Base-by-base conservation (phyloP, 2,329 filamentous ascomycete species). In the Sarocladium brachiariae region DNA sequence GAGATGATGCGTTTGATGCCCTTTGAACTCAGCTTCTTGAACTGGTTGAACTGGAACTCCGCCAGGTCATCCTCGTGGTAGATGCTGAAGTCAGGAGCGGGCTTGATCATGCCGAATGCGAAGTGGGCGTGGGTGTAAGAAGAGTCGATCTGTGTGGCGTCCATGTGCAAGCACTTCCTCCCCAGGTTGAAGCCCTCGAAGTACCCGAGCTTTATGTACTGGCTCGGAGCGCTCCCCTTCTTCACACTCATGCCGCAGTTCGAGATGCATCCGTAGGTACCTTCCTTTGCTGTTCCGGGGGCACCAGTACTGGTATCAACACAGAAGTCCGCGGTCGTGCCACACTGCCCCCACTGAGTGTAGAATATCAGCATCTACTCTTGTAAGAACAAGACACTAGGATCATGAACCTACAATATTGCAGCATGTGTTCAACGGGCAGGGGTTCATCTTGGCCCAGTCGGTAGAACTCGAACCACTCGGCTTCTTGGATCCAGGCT, bases 291-390 rank as follows among this genome's bases (percentile, higher is more conserved):
- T 1, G 54, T 54, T 10, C 54, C 54, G 2, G 52, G 54, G 30
- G 49, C 31, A 8, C 51, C 49, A 19, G 43, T 52, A 18, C 21
- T 41, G 8, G 37, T 41, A 2, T 58, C 51, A 14, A 56, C 61
- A 57, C 70, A 75, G 53, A 71, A 72, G 7, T 68, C 68, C 1
- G 50, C 49, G 0, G 67, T 69, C 5, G 61, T 64, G n/a, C 71
- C 71, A 39, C 72, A 75, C 16, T 66, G 59, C 4, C 70, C 72
- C 63, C 65, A 72, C 21, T 37, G 14, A 31, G 14, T 31, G 30
- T 14, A 31, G 8, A 31, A 8, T 31, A 8, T 14, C 8, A 14
- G 8, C 14, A 31, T 8, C 30, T 31, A 31, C 8, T 8, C 30
- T 31, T 31, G 30, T 31, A 31, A 31, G n/a, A n/a, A n/a, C n/a